Evolutionary conservation across 306 rosid species (phyloP).

Genomic region (Hippophae gyantsensis): DNA sequence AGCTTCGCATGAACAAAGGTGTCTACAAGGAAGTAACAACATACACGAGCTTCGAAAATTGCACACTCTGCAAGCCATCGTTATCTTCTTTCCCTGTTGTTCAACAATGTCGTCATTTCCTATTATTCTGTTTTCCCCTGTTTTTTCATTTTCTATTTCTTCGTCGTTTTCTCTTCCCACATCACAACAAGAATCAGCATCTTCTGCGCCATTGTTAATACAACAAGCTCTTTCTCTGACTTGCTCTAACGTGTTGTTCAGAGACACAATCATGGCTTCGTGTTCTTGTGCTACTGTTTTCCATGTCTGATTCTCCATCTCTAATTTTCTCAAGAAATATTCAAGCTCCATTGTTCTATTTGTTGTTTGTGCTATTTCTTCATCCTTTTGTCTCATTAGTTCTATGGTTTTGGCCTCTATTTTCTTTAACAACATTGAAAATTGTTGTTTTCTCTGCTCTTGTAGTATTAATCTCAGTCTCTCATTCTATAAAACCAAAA

Average conservation of each 20-base stretch:
- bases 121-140: constrained; percentile 10
- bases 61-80: constrained; percentile 45
- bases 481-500: constrained; percentile 36
- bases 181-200: constrained; percentile 57
- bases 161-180: constrained; percentile 7
- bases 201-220: constrained; percentile 26
- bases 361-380: constrained; percentile 36
- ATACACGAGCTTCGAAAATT: constrained; percentile 30
- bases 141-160: constrained; percentile 16
- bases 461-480: constrained; percentile 33
- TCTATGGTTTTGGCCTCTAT: constrained; percentile 23
- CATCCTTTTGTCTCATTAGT: constrained; percentile 40
- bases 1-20: constrained; percentile 62
- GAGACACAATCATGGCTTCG: constrained; percentile 38
- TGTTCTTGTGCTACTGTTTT: constrained; percentile 44
- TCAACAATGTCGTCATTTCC: constrained; percentile 2
- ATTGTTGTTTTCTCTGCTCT: constrained; percentile 46
- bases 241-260: constrained; percentile 44
- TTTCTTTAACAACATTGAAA: constrained; percentile 24
- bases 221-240: constrained; percentile 30
- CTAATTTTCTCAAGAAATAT: constrained; percentile 35
- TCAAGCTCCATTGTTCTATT: constrained; percentile 44
- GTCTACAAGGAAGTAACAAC: constrained; percentile 77
- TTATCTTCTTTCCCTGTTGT: constrained; percentile 3
- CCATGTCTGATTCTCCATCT: constrained; percentile 56